A percentile compares a stretch with the other conserved stretches of the same genome.
Conservation (phyloP, 2,329 filamentous ascomycete genomes). For the Pestalotiopsis sp. region DNA sequence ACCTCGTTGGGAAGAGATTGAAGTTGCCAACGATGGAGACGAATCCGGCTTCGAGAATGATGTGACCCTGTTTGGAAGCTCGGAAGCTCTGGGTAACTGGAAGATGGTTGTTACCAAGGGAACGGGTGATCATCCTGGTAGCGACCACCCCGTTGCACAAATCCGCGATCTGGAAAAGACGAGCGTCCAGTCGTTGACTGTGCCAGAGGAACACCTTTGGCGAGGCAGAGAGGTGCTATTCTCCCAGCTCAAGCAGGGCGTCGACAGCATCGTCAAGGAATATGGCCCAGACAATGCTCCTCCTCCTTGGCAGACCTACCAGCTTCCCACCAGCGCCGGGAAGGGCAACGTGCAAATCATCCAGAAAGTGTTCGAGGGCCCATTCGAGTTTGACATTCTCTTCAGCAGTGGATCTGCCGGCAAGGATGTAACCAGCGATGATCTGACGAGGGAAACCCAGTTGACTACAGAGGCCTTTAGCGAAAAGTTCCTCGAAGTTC, state of each 20-base stretch:
- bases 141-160: conserved; percentile 67
- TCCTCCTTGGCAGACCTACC: conserved; percentile 84
- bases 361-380: conserved; percentile 87
- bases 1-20: conserved; percentile 66
- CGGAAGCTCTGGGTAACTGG: conserved; percentile 76
- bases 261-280: conserved; percentile 51
- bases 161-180: conserved; percentile 77
- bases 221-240: conserved; percentile 72
- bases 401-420: conserved; percentile 78
- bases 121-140: conserved; percentile 59
- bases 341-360: conserved; percentile 83
- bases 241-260: conserved; percentile 53
- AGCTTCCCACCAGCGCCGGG: conserved; percentile 69
- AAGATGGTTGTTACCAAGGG: conserved; percentile 77
- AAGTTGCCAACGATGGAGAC: conserved; percentile 56
- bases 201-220: conserved; percentile 76
- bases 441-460: conserved; percentile 72
- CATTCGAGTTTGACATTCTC: conserved; percentile 91
- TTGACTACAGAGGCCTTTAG: conserved; percentile 69
- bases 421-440: conserved; percentile 57
- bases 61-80: conserved; percentile 72
- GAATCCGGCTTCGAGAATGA: conserved; percentile 55
- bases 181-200: conserved; percentile 70
- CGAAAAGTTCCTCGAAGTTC: conserved; percentile 72
- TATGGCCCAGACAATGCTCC: conserved; percentile 65